Evolutionary conservation across 352 stramenopile genomes (phyloP), one percentile per base, ranked within the genome.

Genomic region (Plasmopara viticola): DNA sequence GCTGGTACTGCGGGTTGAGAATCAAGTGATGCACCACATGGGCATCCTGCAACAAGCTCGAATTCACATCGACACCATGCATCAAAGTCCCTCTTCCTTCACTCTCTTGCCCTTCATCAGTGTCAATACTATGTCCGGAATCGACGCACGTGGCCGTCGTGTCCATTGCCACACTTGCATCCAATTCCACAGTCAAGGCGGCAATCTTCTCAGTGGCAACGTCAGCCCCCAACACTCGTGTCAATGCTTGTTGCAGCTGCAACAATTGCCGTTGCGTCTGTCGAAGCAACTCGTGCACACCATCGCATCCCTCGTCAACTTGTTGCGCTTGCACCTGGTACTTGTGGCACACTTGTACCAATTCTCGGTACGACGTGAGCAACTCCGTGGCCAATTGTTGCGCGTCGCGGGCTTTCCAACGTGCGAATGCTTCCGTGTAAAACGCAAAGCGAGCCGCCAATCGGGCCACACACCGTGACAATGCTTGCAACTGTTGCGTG

Each of bases 1-100:
- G 53, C 20, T 76, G 65, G 38, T 84, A 87, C 18, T 66, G 50
- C 0, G 80, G 80, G 53, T 91, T 86, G 48, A 89, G 38, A 55
- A 88, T 87, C 25, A 91, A 48, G 20, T 91, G 78, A 30, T 91
- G 80, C 9, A 87, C 74, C 0, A 91, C 51, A 35, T 70, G 68
- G 30, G 77, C 62, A 38, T 91, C 78, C 0, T 62, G 62, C n/a
- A 90, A 51, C 9, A 90, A 62, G 20, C 68, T 49, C 40, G 67
- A 52, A 15, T 81, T 64, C 25, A 82, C 67, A 1, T 50, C 50
- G 13, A 38, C 9, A 4, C 9, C 33, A 14, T 38, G 9, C 33
- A 9, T 9, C 13, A 14, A 14, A 38, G 2, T 38, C 33, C 3
- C 3, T 25, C 20, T 25, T 9, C 5, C 33, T 38, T 14, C 33